Evolutionary conservation across 495 filamentous ascomycete species (phyloP), one percentile per base, ranked within the genome.

Genomic region (Trichoderma parareesei): DNA sequence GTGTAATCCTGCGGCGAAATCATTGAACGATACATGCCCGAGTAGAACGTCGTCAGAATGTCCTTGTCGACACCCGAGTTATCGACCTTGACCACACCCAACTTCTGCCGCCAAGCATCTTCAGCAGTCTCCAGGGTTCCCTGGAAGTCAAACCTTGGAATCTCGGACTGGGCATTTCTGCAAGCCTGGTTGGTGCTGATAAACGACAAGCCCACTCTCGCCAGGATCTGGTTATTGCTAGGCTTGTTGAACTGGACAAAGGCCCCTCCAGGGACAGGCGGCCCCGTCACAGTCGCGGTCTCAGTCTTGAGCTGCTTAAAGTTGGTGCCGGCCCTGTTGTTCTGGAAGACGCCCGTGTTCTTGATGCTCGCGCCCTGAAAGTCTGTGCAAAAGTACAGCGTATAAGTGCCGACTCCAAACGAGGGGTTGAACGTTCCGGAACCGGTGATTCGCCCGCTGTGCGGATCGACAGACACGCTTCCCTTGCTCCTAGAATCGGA

Each of bases 1-100:
- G 88, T 90, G 68, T 89, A 89, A 63, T 90, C 85, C 68, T 90
- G 87, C 4, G 87, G 87, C 48, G 81, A 85, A 35, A 89, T 81
- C 80, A 88, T 82, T 8, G 83, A 78, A 37, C 87, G 76, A 69
- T 90, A 90, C 1, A 84, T 68, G 10, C 84, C 86, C 65, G 84
- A 88, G 80, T 83, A 90, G 70, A 89, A 88, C 57, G 76, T 81
- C 4, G 69, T 82, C 64, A 84, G 78, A 20, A 85, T 71, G 13
- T 79, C 79, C 0, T 76, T 67, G 48, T 78, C 81, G 5, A 79
- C 82, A 35, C 80, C 82, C 10, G 76, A 78, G 1, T 84, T 69
- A 63, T 83, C 70, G 42, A 88, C 69, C 13, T 75, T 76, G 16
- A 88, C 76, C 0, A 78, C 76, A 59, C 78, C 77, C 63, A 89